A percentile compares a stretch with the other conserved stretches of the same genome.
phyloP scores from a whole-genome alignment of 2,329 filamentous ascomycete species.

The Diaporthe sp. region DNA sequence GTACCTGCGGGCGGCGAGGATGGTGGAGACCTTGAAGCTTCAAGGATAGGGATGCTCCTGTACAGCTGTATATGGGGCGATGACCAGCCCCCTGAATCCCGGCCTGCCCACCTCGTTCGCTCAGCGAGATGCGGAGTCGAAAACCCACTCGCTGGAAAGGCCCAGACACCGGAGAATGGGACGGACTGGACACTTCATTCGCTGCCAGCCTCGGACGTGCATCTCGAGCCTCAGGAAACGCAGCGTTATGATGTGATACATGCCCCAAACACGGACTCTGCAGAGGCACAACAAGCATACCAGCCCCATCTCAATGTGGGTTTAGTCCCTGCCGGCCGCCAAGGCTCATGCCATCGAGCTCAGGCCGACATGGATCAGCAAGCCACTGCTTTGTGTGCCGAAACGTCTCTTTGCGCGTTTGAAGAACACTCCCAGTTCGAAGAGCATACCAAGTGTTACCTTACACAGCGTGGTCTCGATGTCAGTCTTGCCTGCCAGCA shows the following conservation, averaged over 20 bases:
- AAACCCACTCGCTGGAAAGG: conserved; percentile 34
- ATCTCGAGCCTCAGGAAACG: conserved; percentile 25
- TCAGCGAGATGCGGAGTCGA: conserved; percentile 36
- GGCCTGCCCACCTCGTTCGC: conserved; percentile 33
- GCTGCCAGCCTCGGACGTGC: conserved; percentile 24
- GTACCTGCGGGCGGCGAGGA: conserved; percentile 9
- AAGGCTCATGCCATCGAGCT: conserved; percentile 27
- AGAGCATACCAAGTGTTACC: neutral
- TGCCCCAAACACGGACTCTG: conserved; percentile 25
- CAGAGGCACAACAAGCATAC: conserved; percentile 19
- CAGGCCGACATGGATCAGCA: conserved; percentile 16
- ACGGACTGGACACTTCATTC: conserved; percentile 29
- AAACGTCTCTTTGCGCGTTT: conserved; percentile 8
- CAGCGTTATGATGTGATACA: conserved; percentile 26
- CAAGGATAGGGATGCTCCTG: conserved; percentile 34
- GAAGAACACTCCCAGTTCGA: neutral
- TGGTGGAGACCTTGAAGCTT: conserved; percentile 32
- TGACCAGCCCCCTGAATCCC: conserved; percentile 33
- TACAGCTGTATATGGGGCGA: conserved; percentile 34
- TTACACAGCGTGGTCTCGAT: neutral
- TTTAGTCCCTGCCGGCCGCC: conserved; percentile 17
- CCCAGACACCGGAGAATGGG: conserved; percentile 35
- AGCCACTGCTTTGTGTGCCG: conserved; percentile 7
- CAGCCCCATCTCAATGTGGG: conserved; percentile 24
- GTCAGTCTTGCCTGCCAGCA: conserved; percentile 1